These are phyloP conservation scores for Clarireedia paspali DNA, from an alignment of 2,329 filamentous ascomycete genomes.

Conservation along the genomic window DNA sequence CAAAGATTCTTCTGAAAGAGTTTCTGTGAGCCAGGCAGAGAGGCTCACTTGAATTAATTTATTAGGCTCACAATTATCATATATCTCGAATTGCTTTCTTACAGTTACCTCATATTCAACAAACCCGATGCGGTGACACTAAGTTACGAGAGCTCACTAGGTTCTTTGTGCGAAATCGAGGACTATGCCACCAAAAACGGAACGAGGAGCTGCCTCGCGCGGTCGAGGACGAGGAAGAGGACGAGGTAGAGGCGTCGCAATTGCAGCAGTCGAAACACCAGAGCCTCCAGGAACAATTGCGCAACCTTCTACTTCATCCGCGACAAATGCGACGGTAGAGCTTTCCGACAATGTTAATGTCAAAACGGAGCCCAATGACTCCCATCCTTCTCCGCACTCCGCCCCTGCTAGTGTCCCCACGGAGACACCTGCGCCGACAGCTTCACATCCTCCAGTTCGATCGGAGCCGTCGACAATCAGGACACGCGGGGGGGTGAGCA, in stretches of 20 bases:
- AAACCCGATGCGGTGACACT: background rate
- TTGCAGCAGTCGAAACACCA: slow-evolving; percentile 7
- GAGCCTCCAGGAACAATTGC: background rate
- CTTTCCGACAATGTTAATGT: background rate
- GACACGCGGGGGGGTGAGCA: slow-evolving; percentile 1
- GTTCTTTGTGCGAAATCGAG: background rate
- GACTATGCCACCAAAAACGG: slow-evolving; percentile 24
- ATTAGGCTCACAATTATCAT: background rate
- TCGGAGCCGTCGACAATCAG: background rate
- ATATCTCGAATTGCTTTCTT: background rate
- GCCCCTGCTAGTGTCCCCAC: slow-evolving; percentile 24
- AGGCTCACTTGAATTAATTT: background rate
- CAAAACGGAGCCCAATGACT: slow-evolving; percentile 13
- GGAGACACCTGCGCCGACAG: slow-evolving; percentile 26
- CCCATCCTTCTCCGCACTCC: slow-evolving; percentile 22
- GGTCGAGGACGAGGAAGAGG: slow-evolving; percentile 16
- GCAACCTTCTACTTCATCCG: background rate
- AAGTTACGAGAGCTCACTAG: background rate
- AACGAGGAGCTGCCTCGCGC: slow-evolving; percentile 12
- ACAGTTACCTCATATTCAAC: background rate
- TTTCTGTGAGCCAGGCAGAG: background rate
- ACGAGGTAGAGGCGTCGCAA: slow-evolving; percentile 14
- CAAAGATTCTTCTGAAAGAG: background rate
- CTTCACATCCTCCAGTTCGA: slow-evolving; percentile 11
- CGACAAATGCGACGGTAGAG: background rate